Percentiles rank a stretch among this genome's conserved stretches.
Evolutionary conservation across 2,329 filamentous ascomycete species (phyloP).

Genomic region (Cercospora sesami): DNA sequence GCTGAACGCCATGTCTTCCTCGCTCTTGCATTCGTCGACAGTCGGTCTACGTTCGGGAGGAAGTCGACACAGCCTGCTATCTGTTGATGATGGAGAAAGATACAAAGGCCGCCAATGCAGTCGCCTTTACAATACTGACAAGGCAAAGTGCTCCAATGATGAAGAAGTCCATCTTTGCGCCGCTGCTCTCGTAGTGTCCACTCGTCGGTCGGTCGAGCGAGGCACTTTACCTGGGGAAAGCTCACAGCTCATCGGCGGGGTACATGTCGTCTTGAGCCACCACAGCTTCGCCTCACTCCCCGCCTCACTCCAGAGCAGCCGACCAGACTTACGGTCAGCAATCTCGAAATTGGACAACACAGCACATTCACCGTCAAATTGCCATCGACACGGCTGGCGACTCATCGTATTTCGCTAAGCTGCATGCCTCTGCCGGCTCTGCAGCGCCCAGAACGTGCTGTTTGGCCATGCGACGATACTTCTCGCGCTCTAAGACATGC

Average conservation of each 20-base stretch:
- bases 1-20: slow-evolving; percentile 55
- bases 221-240: background rate
- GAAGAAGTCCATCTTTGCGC: slow-evolving; percentile 22
- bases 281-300: background rate
- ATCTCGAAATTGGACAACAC: background rate
- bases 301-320: background rate
- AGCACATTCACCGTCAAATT: background rate
- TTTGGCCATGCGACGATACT: background rate
- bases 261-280: slow-evolving; percentile 3
- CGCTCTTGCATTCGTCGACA: background rate
- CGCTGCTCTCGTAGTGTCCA: background rate
- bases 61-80: background rate
- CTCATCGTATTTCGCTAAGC: background rate
- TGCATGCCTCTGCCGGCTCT: background rate
- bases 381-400: background rate
- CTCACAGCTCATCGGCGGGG: slow-evolving; percentile 10
- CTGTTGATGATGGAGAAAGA: slow-evolving; percentile 18
- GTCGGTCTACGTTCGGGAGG: background rate
- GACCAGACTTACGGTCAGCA: background rate
- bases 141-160: slow-evolving; percentile 21
- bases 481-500: background rate
- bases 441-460: background rate
- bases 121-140: slow-evolving; percentile 23
- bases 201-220: background rate
- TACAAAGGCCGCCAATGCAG: slow-evolving; percentile 21